These are phyloP conservation scores for Phaseolus coccineus DNA, from an alignment of 331 rosid species.

Conservation along the genomic window DNA sequence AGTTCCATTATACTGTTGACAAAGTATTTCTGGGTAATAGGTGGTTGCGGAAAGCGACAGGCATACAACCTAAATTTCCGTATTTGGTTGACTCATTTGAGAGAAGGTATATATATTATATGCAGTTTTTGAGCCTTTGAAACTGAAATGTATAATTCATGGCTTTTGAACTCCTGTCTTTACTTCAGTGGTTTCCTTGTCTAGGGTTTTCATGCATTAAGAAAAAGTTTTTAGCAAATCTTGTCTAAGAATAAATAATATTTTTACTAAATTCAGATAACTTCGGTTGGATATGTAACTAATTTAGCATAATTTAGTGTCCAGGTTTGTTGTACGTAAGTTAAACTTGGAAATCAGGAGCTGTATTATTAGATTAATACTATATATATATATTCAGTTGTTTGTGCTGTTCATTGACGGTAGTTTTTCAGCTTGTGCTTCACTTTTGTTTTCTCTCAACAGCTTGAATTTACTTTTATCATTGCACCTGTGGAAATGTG, in stretches of 20 bases:
- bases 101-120: constrained; percentile 65
- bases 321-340: neutral
- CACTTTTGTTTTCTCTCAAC: constrained; percentile 6
- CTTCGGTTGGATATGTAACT: neutral
- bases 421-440: neutral
- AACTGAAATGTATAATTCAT: constrained; percentile 25
- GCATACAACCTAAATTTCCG: constrained; percentile 96
- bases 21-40: constrained; percentile 87
- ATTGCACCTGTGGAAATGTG: neutral
- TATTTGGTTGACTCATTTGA: constrained; percentile 96
- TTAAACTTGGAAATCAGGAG: constrained; percentile 10
- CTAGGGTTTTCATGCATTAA: constrained; percentile 19
- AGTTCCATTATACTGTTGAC: constrained; percentile 85
- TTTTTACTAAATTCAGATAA: constrained; percentile 15
- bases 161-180: constrained; percentile 23
- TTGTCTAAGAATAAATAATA: constrained; percentile 1
- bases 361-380: neutral
- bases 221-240: constrained; percentile 14
- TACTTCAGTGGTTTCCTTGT: constrained; percentile 25
- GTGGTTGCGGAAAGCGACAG: constrained; percentile 92
- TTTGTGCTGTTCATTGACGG: neutral
- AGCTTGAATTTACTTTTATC: neutral
- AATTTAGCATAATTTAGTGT: neutral
- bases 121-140: constrained; percentile 8
- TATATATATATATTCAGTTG: neutral